Conservation (phyloP, 768 basidiomycete species). For the Rhodosporidiobolus sp. region DNA sequence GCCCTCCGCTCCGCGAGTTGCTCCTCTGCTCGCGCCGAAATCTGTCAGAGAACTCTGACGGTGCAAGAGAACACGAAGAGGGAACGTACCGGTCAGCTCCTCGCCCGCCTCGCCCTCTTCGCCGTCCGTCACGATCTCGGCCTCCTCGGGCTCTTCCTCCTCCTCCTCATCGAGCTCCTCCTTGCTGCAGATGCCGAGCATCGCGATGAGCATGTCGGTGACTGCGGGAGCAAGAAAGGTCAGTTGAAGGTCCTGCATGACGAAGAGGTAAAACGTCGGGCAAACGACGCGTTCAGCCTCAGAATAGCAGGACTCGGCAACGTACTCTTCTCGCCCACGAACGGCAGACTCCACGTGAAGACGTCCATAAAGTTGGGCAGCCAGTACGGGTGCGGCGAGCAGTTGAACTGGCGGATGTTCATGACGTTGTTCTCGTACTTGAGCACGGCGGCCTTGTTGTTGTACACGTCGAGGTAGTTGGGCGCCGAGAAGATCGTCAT, state of each 20-base stretch:
- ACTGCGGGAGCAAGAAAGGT: conserved; percentile 55
- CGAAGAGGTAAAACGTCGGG: not conserved
- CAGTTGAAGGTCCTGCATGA: not conserved
- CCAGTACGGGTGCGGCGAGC: conserved; percentile 95
- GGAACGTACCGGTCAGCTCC: conserved; percentile 30
- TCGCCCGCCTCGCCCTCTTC: conserved; percentile 26
- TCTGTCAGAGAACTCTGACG: not conserved
- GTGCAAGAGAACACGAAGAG: not conserved
- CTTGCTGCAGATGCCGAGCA: conserved; percentile 90
- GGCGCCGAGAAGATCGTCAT: conserved; percentile 99
- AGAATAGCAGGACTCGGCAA: conserved; percentile 20
- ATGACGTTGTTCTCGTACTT: conserved; percentile 98
- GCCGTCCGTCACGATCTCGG: conserved; percentile 2
- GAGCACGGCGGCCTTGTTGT: conserved; percentile 97
- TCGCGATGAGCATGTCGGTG: conserved; percentile 96
- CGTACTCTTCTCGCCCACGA: conserved; percentile 95
- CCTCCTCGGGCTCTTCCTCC: conserved; percentile 55
- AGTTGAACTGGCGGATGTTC: conserved; percentile 98
- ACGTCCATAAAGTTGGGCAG: conserved; percentile 99
- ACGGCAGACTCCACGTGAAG: conserved; percentile 97
- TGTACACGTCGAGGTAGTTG: conserved; percentile 96
- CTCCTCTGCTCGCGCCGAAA: conserved; percentile 37
- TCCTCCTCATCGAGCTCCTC: conserved; percentile 87
- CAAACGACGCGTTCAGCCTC: not conserved
- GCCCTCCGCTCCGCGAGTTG: conserved; percentile 66